Base-by-base conservation (phyloP, 176 grass and related monocot species). In the Oryza nivara region DNA sequence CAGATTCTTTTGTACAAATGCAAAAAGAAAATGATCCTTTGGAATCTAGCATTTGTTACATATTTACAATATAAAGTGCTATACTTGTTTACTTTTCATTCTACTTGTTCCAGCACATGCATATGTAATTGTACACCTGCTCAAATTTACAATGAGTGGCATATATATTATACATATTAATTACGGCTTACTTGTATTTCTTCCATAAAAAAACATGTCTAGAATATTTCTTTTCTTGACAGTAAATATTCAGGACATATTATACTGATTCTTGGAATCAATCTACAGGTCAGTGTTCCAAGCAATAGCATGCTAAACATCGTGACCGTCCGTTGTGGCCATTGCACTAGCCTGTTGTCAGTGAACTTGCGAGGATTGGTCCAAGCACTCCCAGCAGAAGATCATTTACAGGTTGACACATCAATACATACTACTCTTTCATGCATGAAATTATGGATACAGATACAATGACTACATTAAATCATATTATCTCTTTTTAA, bases 251-350 rank as follows among this genome's bases (percentile, higher is more conserved):
- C 14, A 67, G 65, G 6, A 58, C 81, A 80, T 7, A 69, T 78
- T 54, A 9, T 9, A 35, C 4, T 68, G 65, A 1, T 6, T 65
- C 45, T 76, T 38, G 2, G 65, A 3, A 67, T 25, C 26, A 23
- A 80, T 80, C 5, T 80, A 78, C 87, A 95, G 93, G 93, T 95
- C 58, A 95, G 78, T 78, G 88, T 95, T 56, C 93, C 93, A 2
- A 67, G 88, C 68, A 83, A 86, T 4, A 92, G 73, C 69, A 84
- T 92, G 88, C 38, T 88, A 51, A 84, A 95, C 82, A 52, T 95
- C 40, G 87, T 92, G 54, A 92, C 93, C 43, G 93, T 95, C 36
- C 83, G 93, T 71, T 95, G 93, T 84, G 93, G 88, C 3, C 85
- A 88, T 35, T 95, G 93, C 81, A 81, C 90, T 71, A 95, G 86